These are phyloP conservation scores for Dissophora globulifera DNA, from an alignment of 192 early-diverging fungal genomes.

Conservation along the genomic window DNA sequence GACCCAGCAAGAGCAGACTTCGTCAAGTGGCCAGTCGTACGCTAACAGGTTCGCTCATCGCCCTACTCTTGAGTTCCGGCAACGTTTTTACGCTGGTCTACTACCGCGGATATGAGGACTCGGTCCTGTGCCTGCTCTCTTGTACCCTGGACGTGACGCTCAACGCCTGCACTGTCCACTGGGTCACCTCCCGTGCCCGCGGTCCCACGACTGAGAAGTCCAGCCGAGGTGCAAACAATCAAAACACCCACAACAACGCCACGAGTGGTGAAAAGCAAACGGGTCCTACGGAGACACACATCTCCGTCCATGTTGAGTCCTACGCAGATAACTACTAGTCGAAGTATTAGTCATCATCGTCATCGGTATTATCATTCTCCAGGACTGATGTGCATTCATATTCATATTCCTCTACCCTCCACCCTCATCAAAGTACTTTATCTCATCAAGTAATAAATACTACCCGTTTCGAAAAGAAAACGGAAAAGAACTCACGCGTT, in stretches of 20 bases:
- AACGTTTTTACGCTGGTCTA: slow-evolving; percentile 56
- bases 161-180: slow-evolving; percentile 56
- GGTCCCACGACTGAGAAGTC: slow-evolving; percentile 14
- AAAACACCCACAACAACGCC: slow-evolving; percentile 12
- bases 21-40: slow-evolving; percentile 55
- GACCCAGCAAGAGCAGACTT: slow-evolving; percentile 33
- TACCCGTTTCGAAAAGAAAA: no score
- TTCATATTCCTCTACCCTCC: no score
- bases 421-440: no score
- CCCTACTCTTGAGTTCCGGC: slow-evolving; percentile 52
- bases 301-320: slow-evolving; percentile 43
- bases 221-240: slow-evolving; percentile 15
- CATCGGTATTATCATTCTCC: no score
- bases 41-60: slow-evolving; percentile 54
- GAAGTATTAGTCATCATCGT: no score
- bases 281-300: slow-evolving; percentile 29
- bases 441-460: no score
- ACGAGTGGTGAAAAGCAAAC: slow-evolving; percentile 21
- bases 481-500: no score
- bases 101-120: slow-evolving; percentile 53
- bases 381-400: no score
- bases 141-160: slow-evolving; percentile 61
- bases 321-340: slow-evolving; percentile 20
- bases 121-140: slow-evolving; percentile 56
- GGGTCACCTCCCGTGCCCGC: slow-evolving; percentile 53